Base-by-base conservation (phyloP, 805 yeast species). In the Candida maris region DNA sequence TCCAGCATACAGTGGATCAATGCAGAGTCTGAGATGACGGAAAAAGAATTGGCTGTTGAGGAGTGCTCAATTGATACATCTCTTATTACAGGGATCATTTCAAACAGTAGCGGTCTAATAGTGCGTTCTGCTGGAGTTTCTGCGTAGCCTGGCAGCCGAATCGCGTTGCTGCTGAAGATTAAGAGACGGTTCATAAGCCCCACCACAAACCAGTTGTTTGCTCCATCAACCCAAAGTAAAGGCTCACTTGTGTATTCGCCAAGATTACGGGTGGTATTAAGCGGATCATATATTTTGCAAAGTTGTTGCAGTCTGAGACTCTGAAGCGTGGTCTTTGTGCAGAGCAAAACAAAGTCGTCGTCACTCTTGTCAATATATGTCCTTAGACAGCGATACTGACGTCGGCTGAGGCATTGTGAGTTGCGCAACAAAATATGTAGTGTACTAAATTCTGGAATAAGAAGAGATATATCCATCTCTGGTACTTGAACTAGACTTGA, bases 311-410 rank as follows among this genome's bases (percentile, higher is more conserved):
- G 12, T 13, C 25, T 9, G 28, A 38, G 14, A 17, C 38, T 30
- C 18, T 34, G 38, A 24, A 34, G 19, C 17, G 21, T 25, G 10
- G 42, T 34, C 21, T 38, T 38, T 16, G 31, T 22, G 15, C 19
- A n/a, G 15, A 38, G 21, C 35, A 34, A 18, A n/a, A 8, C 21
- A 12, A 34, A 34, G 23, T 12, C 25, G 19, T 30, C 34, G 4
- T 28, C 21, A 7, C 10, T 6, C 9, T 5, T 9, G 10, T 9
- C 16, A 17, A 17, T 15, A 18, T 22, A 7, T 14, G 8, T 15
- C 16, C 20, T 15, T 4, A 31, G 13, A 16, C 27, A 23, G n/a
- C 13, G 13, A n/a, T 12, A 19, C 27, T 31, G 34, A 10, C 13
- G 9, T 23, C 18, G 5, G n/a, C 14, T 31, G 18, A 22, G 18